Conservation (phyloP, 2,329 filamentous ascomycete species). For the Penicillium sp. region DNA sequence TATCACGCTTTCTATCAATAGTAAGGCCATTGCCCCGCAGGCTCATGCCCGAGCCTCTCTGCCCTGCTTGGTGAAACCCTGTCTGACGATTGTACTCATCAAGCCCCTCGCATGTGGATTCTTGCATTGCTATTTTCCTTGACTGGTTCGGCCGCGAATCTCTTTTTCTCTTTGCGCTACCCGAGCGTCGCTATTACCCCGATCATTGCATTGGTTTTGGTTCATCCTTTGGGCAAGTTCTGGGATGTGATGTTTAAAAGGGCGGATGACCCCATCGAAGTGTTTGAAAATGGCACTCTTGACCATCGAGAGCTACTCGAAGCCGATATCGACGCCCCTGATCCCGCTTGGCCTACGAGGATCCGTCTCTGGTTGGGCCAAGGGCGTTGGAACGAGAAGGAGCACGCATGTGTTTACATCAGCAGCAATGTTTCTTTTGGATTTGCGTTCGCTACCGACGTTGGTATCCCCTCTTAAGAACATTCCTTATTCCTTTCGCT, state of each 20-base stretch:
- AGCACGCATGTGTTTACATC: conserved; percentile 85
- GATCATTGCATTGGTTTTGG: conserved; percentile 67
- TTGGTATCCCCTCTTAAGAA: conserved; percentile 28
- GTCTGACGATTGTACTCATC: conserved; percentile 2
- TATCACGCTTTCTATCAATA: conserved; percentile 77
- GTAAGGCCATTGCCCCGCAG: conserved; percentile 18
- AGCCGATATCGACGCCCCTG: conserved; percentile 15
- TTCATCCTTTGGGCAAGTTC: conserved; percentile 77
- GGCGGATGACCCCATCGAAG: conserved; percentile 55
- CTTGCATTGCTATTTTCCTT: conserved; percentile 79
- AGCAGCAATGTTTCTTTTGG: conserved; percentile 89
- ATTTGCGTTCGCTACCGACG: conserved; percentile 85
- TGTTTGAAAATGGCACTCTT: conserved; percentile 60
- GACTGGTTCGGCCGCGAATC: conserved; percentile 62
- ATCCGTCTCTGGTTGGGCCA: conserved; percentile 75
- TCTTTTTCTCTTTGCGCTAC: conserved; percentile 89
- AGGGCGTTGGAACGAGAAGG: conserved; percentile 83
- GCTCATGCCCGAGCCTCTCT: background rate
- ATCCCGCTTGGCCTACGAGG: conserved; percentile 36
- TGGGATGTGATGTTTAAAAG: conserved; percentile 75
- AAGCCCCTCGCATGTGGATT: conserved; percentile 78
- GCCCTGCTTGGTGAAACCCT: background rate
- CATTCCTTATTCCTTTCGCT: background rate
- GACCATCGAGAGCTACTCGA: conserved; percentile 45
- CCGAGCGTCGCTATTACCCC: conserved; percentile 87